Conservation (phyloP, 192 early-diverging fungal species). For the Physocladia obscura region DNA sequence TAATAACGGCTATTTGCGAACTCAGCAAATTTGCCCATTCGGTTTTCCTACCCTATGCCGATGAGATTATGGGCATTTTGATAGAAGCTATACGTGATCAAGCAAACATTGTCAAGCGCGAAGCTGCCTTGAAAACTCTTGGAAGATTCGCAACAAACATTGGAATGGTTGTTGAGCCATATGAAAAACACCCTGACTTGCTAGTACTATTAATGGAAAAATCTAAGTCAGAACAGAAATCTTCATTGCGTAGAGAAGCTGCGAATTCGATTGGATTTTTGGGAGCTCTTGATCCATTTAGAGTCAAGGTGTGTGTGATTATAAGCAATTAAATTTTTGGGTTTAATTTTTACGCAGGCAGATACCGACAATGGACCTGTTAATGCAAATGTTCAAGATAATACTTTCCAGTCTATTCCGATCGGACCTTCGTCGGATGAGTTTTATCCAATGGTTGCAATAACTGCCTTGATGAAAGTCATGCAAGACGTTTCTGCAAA, state of each 20-base stretch:
- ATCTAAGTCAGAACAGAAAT: constrained; percentile 68
- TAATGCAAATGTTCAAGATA: background rate
- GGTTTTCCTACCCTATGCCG: constrained; percentile 70
- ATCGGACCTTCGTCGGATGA: constrained; percentile 69
- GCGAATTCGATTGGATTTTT: constrained; percentile 79
- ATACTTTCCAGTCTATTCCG: constrained; percentile 17
- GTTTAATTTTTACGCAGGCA: background rate
- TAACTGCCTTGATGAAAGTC: constrained; percentile 79
- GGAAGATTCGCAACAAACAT: constrained; percentile 76
- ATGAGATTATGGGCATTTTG: constrained; percentile 67
- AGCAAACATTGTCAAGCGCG: constrained; percentile 66
- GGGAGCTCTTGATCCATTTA: constrained; percentile 83
- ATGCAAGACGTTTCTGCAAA: constrained; percentile 67
- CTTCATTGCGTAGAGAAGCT: constrained; percentile 67
- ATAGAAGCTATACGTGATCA: constrained; percentile 77
- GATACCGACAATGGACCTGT: background rate
- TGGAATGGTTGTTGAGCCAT: constrained; percentile 78
- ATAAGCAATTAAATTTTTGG: background rate
- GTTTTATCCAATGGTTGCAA: constrained; percentile 77
- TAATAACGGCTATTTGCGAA: constrained; percentile 71
- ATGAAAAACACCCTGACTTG: constrained; percentile 75
- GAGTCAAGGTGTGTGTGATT: constrained; percentile 13
- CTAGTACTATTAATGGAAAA: constrained; percentile 67
- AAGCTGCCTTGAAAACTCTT: constrained; percentile 75
- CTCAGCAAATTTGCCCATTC: constrained; percentile 70